These are phyloP conservation scores for Carex kokanica DNA, from an alignment of 176 grass and related monocot species.

Conservation along the genomic window DNA sequence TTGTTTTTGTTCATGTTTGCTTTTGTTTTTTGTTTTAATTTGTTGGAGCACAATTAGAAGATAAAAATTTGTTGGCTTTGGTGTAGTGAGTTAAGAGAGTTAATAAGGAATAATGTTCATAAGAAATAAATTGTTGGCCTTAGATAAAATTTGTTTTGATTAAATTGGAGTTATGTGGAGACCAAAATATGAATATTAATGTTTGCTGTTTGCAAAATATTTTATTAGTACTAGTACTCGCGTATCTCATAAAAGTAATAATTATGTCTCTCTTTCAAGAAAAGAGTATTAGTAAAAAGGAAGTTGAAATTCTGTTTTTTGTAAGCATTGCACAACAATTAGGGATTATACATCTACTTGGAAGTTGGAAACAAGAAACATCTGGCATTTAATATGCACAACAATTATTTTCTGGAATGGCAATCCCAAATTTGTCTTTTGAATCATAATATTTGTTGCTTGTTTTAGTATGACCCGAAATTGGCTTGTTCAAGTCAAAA, in stretches of 20 bases:
- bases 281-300: not conserved
- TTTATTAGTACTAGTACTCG: not conserved
- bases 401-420: not conserved
- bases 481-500: not conserved
- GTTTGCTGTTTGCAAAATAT: not conserved
- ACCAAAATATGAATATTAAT: not conserved
- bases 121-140: not conserved
- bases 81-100: not conserved
- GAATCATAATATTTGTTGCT: not conserved
- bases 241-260: not conserved
- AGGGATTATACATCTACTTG: not conserved
- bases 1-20: conserved; percentile 12
- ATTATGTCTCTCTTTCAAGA: not conserved
- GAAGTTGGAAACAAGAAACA: not conserved
- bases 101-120: not conserved
- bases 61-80: not conserved
- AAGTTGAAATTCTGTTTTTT: not conserved
- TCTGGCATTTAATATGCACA: not conserved
- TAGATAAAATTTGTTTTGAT: not conserved
- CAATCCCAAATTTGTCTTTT: not conserved
- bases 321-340: not conserved
- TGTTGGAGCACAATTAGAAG: not conserved
- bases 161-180: not conserved
- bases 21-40: not conserved
- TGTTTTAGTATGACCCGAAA: not conserved